Evolutionary conservation across 2,329 filamentous ascomycete genomes (phyloP).

Genomic region (Xylaria digitata): DNA sequence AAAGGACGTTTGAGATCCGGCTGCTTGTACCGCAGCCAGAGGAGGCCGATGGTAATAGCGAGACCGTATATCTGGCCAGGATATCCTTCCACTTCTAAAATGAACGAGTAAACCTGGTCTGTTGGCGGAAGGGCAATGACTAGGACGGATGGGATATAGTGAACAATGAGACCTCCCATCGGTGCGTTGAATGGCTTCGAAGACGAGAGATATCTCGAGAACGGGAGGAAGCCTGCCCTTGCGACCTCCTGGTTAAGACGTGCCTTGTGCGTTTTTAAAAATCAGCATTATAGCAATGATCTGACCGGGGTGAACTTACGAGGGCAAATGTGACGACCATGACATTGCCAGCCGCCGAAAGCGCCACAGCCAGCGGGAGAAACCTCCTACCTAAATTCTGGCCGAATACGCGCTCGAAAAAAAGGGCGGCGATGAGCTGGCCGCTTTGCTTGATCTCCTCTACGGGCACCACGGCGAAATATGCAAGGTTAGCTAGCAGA

Average conservation of each 20-base stretch:
- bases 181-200: slow-evolving; percentile 75
- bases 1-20: slow-evolving; percentile 73
- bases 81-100: slow-evolving; percentile 78
- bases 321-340: slow-evolving; percentile 77
- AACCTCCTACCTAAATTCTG: slow-evolving; percentile 65
- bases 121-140: slow-evolving; percentile 75
- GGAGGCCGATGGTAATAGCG: slow-evolving; percentile 66
- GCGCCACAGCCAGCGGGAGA: slow-evolving; percentile 72
- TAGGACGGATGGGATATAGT: slow-evolving; percentile 74
- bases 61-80: slow-evolving; percentile 70
- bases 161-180: slow-evolving; percentile 73
- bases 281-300: slow-evolving; percentile 8
- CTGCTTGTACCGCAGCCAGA: slow-evolving; percentile 69
- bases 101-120: slow-evolving; percentile 76
- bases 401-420: slow-evolving; percentile 74
- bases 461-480: slow-evolving; percentile 73
- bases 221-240: slow-evolving; percentile 76
- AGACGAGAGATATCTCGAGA: slow-evolving; percentile 68
- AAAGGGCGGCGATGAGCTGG: slow-evolving; percentile 74
- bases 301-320: slow-evolving; percentile 55
- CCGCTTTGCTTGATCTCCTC: slow-evolving; percentile 74
- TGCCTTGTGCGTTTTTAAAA: slow-evolving; percentile 54
- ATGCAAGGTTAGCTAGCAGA: slow-evolving; percentile 72
- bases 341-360: slow-evolving; percentile 77
- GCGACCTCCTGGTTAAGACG: slow-evolving; percentile 79